Evolutionary conservation across 2,329 filamentous ascomycete genomes (phyloP).

Genomic region (Aspergillus sp.): DNA sequence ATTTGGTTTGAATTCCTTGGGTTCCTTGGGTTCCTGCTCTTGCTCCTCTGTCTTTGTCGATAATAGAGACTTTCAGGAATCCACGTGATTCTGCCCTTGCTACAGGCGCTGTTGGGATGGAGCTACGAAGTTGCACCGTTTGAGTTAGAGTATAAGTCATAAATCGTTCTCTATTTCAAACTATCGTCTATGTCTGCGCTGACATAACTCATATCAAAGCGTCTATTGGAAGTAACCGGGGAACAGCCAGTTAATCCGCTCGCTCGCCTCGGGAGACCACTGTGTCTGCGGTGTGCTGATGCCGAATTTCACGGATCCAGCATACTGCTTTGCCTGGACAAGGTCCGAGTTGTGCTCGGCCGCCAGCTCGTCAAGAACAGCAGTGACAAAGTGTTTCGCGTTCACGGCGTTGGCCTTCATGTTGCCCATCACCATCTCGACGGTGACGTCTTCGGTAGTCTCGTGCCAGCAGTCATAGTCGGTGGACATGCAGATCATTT

Average conservation of each 20-base stretch:
- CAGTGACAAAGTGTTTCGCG: slow-evolving; percentile 78
- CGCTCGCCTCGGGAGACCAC: slow-evolving; percentile 69
- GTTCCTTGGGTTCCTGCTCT: too few species aligned
- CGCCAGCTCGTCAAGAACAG: slow-evolving; percentile 81
- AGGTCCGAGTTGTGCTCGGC: slow-evolving; percentile 74
- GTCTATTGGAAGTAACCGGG: slow-evolving; percentile 67
- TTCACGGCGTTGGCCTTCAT: slow-evolving; percentile 94
- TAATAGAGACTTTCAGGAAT: not conserved
- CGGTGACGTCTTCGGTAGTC: slow-evolving; percentile 75
- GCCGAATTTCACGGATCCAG: slow-evolving; percentile 72
- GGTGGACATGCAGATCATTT: slow-evolving; percentile 99
- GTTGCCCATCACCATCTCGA: slow-evolving; percentile 94
- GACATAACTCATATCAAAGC: not conserved
- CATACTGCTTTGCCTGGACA: slow-evolving; percentile 77
- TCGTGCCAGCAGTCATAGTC: slow-evolving; percentile 99
- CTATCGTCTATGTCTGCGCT: not conserved
- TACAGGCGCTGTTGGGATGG: too few species aligned
- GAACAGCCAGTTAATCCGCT: slow-evolving; percentile 84
- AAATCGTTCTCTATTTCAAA: not conserved
- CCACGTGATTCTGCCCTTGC: too few species aligned
- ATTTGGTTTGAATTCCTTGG: too few species aligned
- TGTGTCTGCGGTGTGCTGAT: slow-evolving; percentile 81
- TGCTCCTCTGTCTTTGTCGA: too few species aligned
- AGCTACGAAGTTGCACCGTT: not conserved
- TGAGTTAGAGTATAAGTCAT: not conserved